Conservation (phyloP, 768 basidiomycete genomes). For the Podaxis sp. region DNA sequence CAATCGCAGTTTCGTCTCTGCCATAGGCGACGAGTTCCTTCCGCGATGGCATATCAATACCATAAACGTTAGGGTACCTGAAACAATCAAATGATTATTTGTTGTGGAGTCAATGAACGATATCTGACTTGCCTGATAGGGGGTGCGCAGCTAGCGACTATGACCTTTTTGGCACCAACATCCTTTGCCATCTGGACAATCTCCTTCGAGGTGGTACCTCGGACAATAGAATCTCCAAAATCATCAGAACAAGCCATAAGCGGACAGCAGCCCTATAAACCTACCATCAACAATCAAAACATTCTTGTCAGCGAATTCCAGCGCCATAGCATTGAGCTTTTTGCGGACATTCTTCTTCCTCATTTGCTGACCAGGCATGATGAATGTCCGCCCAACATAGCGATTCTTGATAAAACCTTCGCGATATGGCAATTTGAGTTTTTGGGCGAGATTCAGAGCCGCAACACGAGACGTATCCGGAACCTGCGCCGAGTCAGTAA, state of each 20-base stretch:
- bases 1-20: conserved; percentile 69
- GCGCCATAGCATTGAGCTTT: conserved; percentile 97
- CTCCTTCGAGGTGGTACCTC: conserved; percentile 97
- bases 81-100: not conserved
- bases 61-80: conserved; percentile 93
- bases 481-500: conserved; percentile 45
- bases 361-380: conserved; percentile 99
- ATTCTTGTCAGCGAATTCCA: conserved; percentile 90
- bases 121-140: conserved; percentile 73
- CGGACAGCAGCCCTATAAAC: conserved; percentile 16
- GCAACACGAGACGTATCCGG: conserved; percentile 97
- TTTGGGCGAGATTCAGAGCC: conserved; percentile 92
- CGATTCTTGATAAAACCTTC: conserved; percentile 99
- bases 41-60: conserved; percentile 99
- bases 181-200: conserved; percentile 99
- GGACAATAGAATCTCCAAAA: conserved; percentile 87
- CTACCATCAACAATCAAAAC: conserved; percentile 94
- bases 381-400: conserved; percentile 97
- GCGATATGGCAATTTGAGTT: conserved; percentile 84
- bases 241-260: conserved; percentile 4
- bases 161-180: conserved; percentile 94
- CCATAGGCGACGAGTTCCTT: conserved; percentile 86
- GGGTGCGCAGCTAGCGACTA: conserved; percentile 95
- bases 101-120: not conserved
- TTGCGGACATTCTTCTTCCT: conserved; percentile 91